Conservation (phyloP, 2,329 filamentous ascomycete genomes). For the Penicillium brevicompactum region DNA sequence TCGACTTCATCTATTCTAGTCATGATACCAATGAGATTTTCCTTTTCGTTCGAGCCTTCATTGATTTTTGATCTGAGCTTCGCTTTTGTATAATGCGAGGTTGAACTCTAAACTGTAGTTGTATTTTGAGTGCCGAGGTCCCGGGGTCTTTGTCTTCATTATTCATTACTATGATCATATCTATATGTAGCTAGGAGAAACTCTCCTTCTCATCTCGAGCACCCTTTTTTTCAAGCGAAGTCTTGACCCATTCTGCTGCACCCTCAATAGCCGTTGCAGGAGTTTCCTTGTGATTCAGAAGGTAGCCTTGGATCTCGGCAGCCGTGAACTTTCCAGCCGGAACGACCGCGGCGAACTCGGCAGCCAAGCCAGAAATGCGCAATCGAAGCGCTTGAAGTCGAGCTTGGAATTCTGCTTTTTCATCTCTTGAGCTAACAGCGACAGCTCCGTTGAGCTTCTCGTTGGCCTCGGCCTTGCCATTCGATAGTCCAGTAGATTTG, state of each 20-base stretch:
- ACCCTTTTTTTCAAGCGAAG: slow-evolving; percentile 28
- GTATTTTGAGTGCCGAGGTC: too few species aligned
- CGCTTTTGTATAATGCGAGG: too few species aligned
- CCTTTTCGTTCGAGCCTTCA: too few species aligned
- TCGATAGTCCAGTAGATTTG: not conserved
- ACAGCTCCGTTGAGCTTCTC: not conserved
- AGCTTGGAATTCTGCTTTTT: not conserved
- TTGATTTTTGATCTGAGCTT: too few species aligned
- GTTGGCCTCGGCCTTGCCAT: not conserved
- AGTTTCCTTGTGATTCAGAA: slow-evolving; percentile 38
- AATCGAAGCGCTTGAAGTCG: slow-evolving; percentile 15
- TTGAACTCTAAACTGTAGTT: too few species aligned
- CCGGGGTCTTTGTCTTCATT: not conserved
- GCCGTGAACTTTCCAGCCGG: slow-evolving; percentile 40
- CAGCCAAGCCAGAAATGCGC: slow-evolving; percentile 28
- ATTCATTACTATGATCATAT: not conserved
- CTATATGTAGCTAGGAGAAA: not conserved
- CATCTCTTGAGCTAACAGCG: not conserved
- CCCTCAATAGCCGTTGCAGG: slow-evolving; percentile 35
- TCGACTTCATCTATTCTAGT: not conserved
- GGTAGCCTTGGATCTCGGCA: slow-evolving; percentile 45
- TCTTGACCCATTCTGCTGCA: slow-evolving; percentile 34
- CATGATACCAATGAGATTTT: not conserved
- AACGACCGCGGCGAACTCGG: slow-evolving; percentile 34
- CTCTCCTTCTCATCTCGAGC: slow-evolving; percentile 13